phyloP scores from a whole-genome alignment of 257 asterid genomes.

The Thymus mandschuricus region DNA sequence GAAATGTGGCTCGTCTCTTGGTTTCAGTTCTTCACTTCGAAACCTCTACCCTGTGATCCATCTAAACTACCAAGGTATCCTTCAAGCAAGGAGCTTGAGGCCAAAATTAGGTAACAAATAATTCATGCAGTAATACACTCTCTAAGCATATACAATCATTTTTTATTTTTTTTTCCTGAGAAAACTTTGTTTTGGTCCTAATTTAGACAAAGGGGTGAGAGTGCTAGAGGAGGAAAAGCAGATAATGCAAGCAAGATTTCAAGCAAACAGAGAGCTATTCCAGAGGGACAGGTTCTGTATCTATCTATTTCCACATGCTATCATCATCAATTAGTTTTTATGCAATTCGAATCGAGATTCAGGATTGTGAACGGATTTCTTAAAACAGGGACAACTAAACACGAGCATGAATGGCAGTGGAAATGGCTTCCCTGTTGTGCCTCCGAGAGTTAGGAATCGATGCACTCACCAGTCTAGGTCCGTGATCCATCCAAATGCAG shows the following conservation, averaged over 20 bases:
- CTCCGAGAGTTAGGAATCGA: conserved; percentile 54
- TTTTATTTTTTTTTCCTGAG: not conserved
- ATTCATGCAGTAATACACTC: too few species aligned
- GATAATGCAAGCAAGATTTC: conserved; percentile 34
- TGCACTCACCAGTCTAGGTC: conserved; percentile 58
- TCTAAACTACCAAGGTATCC: conserved; percentile 76
- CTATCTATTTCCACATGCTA: not conserved
- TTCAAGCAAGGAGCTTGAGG: conserved; percentile 84
- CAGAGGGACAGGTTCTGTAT: conserved; percentile 43
- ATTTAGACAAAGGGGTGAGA: conserved; percentile 45
- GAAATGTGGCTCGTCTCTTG: not conserved
- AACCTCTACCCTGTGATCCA: conserved; percentile 90
- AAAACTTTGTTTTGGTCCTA: conserved; percentile 6
- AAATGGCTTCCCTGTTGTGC: conserved; percentile 65
- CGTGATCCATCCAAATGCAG: conserved; percentile 68
- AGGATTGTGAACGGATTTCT: conserved; percentile 8
- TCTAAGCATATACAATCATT: not conserved
- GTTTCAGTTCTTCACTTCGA: conserved; percentile 71
- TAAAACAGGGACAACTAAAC: conserved; percentile 45
- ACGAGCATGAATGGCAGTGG: conserved; percentile 58
- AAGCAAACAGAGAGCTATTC: conserved; percentile 29
- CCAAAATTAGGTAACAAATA: conserved; percentile 56
- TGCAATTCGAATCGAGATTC: conserved; percentile 13
- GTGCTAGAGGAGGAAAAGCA: conserved; percentile 42
- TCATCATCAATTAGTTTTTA: not conserved